Conservation (phyloP, 2,329 filamentous ascomycete genomes). For the Arthrobotrys conoides region DNA sequence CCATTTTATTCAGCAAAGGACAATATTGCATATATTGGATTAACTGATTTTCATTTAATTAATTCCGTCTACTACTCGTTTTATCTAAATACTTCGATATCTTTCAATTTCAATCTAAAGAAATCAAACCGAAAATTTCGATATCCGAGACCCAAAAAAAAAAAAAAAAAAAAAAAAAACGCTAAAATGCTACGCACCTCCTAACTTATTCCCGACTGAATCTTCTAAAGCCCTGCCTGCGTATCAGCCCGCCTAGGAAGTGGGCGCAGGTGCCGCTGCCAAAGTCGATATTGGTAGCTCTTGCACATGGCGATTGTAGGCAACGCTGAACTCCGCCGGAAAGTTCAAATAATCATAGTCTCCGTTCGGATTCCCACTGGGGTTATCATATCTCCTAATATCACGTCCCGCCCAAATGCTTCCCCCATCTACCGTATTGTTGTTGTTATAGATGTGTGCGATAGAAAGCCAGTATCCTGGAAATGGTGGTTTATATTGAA, state of each 20-base stretch:
- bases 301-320: slow-evolving; percentile 47
- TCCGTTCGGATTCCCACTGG: slow-evolving; percentile 49
- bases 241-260: background rate
- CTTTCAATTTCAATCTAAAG: slow-evolving; percentile 4
- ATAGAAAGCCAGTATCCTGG: slow-evolving; percentile 42
- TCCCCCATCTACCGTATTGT: slow-evolving; percentile 46
- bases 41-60: background rate
- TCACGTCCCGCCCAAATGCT: slow-evolving; percentile 40
- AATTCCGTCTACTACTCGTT: background rate
- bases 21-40: background rate
- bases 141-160: background rate
- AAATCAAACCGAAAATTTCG: background rate
- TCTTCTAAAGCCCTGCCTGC: background rate
- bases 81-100: background rate
- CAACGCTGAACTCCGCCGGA: slow-evolving; percentile 33
- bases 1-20: background rate
- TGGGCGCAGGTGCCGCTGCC: slow-evolving; percentile 18
- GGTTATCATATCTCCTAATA: slow-evolving; percentile 39
- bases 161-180: slow-evolving; percentile 21
- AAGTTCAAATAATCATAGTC: slow-evolving; percentile 57
- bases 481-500: slow-evolving; percentile 31
- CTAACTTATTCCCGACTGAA: background rate
- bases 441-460: slow-evolving; percentile 46
- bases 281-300: slow-evolving; percentile 22
- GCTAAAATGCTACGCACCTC: slow-evolving; percentile 34